Evolutionary conservation across 495 filamentous ascomycete species (phyloP).

Genomic region (Geopyxis carbonaria): DNA sequence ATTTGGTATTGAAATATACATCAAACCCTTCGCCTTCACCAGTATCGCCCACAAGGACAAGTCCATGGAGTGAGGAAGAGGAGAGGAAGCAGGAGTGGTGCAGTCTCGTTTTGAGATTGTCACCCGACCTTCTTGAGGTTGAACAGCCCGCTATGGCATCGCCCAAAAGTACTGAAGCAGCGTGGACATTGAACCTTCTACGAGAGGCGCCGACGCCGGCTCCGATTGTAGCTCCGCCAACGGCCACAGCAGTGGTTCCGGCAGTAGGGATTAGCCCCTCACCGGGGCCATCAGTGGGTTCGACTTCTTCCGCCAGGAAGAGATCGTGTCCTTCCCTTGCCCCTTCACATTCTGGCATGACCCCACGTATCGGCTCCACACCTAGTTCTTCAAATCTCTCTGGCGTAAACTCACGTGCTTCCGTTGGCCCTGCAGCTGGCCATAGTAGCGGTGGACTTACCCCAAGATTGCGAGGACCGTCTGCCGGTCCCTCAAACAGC

Average conservation of each 20-base stretch:
- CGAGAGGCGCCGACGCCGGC: conserved; percentile 17
- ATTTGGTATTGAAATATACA: conserved; percentile 73
- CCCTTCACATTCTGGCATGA: too few relatives aligned
- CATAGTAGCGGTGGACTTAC: too few relatives aligned
- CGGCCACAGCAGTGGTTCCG: conserved; percentile 9
- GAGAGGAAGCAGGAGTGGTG: conserved; percentile 48
- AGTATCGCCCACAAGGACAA: conserved; percentile 33
- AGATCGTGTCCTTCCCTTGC: too few relatives aligned
- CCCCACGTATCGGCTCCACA: too few relatives aligned
- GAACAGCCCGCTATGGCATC: conserved; percentile 25
- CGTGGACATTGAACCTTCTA: conserved; percentile 18
- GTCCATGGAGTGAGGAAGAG: conserved; percentile 32
- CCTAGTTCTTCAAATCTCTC: too few relatives aligned
- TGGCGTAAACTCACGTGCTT: too few relatives aligned
- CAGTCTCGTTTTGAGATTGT: conserved; percentile 51
- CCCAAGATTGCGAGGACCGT: too few relatives aligned
- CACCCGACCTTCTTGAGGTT: conserved; percentile 56
- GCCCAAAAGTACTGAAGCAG: conserved; percentile 20
- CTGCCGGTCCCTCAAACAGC: too few relatives aligned
- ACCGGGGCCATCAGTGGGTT: too few relatives aligned
- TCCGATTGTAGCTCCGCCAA: conserved; percentile 15
- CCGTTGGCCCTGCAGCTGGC: too few relatives aligned
- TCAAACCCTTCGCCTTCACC: conserved; percentile 40
- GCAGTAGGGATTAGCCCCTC: background rate
- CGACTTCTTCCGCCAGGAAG: too few relatives aligned